A percentile compares a stretch with the other conserved stretches of the same genome.
phyloP scores from a whole-genome alignment of 345 rosid species.

The Lepidium africanum region DNA sequence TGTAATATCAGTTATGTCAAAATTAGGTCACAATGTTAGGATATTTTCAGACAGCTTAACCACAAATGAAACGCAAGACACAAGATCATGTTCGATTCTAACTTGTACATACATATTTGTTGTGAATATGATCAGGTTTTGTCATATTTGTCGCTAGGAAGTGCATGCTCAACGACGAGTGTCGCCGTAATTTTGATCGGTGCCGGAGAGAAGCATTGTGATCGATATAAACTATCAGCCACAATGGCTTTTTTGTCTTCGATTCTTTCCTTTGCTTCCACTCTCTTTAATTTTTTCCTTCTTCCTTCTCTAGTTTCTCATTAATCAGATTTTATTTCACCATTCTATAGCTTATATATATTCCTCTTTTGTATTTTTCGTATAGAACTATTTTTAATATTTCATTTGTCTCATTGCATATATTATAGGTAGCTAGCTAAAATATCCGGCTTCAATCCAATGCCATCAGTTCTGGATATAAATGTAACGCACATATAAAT shows the following conservation, averaged over 20 bases:
- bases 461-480: neutral
- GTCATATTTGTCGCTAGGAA: constrained; percentile 48
- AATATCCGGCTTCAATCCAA: neutral
- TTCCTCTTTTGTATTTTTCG: neutral
- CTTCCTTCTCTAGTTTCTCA: constrained; percentile 34
- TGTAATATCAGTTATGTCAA: neutral
- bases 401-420: neutral
- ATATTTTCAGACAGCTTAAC: neutral
- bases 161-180: constrained; percentile 53
- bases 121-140: constrained; percentile 32
- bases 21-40: neutral
- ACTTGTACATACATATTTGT: neutral
- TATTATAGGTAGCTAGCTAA: neutral
- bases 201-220: constrained; percentile 30
- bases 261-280: constrained; percentile 44
- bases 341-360: neutral
- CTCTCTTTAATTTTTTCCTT: constrained; percentile 57
- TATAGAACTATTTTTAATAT: neutral
- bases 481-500: neutral
- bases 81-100: neutral
- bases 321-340: neutral
- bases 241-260: constrained; percentile 61
- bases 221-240: constrained; percentile 54
- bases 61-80: neutral
- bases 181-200: constrained; percentile 35